Evolutionary conservation across 495 filamentous ascomycete species (phyloP).

Genomic region (Beverwykella pulmonaria): DNA sequence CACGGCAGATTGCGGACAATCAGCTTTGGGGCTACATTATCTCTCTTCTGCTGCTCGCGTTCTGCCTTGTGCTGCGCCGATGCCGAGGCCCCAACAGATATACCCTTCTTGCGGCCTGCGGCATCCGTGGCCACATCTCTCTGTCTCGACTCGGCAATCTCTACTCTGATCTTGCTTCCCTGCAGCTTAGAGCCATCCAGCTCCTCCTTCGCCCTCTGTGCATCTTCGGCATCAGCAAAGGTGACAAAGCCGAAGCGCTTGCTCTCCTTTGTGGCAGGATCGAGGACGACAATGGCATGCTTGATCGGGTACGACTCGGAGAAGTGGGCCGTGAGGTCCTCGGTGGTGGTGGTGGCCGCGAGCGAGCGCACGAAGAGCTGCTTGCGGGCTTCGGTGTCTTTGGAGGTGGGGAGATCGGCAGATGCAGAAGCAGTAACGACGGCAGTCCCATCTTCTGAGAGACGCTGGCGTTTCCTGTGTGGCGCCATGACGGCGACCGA

Average conservation of each 20-base stretch:
- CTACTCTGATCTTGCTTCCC: constrained; percentile 79
- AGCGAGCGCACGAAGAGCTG: constrained; percentile 89
- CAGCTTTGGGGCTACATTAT: constrained; percentile 71
- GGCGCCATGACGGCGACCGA: constrained; percentile 33
- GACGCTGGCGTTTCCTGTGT: constrained; percentile 41
- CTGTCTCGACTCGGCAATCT: constrained; percentile 82
- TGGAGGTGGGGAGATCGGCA: constrained; percentile 12
- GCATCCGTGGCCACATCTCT: constrained; percentile 60
- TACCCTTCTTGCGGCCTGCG: constrained; percentile 38
- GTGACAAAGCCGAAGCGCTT: constrained; percentile 97
- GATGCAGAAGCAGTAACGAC: constrained; percentile 30
- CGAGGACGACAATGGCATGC: constrained; percentile 84
- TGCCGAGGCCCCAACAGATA: constrained; percentile 3
- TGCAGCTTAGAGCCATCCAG: constrained; percentile 73
- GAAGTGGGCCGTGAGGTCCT: constrained; percentile 81
- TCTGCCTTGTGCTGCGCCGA: constrained; percentile 57
- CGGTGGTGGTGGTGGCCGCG: constrained; percentile 74
- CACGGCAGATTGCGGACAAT: constrained; percentile 96
- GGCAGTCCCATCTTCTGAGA: constrained; percentile 40
- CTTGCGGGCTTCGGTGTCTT: constrained; percentile 4
- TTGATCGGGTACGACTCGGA: constrained; percentile 93
- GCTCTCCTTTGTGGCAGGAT: constrained; percentile 77
- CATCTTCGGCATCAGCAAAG: constrained; percentile 91
- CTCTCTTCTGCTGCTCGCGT: constrained; percentile 57
- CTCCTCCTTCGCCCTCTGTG: constrained; percentile 73